Base-by-base conservation (phyloP, 352 stramenopile species). In the Phytopythium montanum region DNA sequence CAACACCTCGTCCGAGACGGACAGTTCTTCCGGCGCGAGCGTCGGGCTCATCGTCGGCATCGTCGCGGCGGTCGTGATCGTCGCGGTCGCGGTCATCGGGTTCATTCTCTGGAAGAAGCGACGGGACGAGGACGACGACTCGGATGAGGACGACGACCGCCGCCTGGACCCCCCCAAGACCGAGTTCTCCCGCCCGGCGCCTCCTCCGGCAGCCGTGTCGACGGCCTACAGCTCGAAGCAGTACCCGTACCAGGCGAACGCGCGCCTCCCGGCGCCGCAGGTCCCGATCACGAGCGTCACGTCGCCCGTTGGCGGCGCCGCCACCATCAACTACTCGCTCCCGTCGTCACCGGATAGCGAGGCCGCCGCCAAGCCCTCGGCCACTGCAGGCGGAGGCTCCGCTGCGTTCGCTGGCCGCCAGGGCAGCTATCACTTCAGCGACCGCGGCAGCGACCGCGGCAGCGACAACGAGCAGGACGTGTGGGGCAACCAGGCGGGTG, bases 41-140 rank as follows among this genome's bases (percentile, higher is more conserved):
- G 46, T 75, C 36, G 66, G 70, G n/a, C 42, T 88, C 45, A 82
- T 90, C 55, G 53, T 85, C 26, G 78, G 74, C 33, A 77, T 87
- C 54, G 65, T 68, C 16, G 67, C 44, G 26, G 76, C 69, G 23
- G 70, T 65, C 7, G 60, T 69, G 7, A 65, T 73, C 10, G 73
- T 82, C 19, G 60, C 85, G 31, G 71, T 74, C 23, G 79, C 76
- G 14, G 66, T 83, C 12, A 62, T 81, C 25, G 81, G 57, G 18
- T 85, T 91, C 60, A 76, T 87, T 26, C 59, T 87, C 31, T 89
- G 73, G 73, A 86, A 81, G 57, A 72, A 74, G 55, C 69, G 72
- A 13, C 66, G 73, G 33, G 78, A 85, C 38, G 79, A 87, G 25
- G 70, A 80, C 46, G 79, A 87, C 10, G 76, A 88, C 60, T 87